Evolutionary conservation across 768 basidiomycete species (phyloP).

Genomic region (Auricularia cornea): DNA sequence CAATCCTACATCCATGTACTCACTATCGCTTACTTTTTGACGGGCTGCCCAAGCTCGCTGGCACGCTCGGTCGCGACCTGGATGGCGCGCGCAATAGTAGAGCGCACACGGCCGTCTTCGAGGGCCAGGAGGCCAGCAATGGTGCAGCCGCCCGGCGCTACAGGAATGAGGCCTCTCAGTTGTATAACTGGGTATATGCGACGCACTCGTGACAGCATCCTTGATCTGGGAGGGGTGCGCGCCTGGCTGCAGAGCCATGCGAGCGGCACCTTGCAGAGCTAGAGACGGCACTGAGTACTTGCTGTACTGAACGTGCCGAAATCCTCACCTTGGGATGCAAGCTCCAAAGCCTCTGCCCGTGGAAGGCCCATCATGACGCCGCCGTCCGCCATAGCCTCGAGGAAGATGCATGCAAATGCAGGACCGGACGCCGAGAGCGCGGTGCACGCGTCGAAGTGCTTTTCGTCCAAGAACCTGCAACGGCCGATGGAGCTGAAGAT

Average conservation of each 20-base stretch:
- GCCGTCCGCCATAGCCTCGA: slow-evolving; percentile 98
- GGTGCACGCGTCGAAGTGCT: slow-evolving; percentile 97
- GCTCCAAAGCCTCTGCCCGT: slow-evolving; percentile 83
- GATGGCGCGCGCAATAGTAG: slow-evolving; percentile 90
- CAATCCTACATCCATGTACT: neutral
- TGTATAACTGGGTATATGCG: slow-evolving; percentile 1
- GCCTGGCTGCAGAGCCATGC: slow-evolving; percentile 87
- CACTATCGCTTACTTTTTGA: slow-evolving; percentile 33
- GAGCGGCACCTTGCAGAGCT: slow-evolving; percentile 94
- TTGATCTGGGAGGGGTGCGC: slow-evolving; percentile 93
- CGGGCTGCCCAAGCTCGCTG: slow-evolving; percentile 70
- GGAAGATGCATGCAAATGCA: slow-evolving; percentile 91
- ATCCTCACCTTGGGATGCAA: slow-evolving; percentile 93
- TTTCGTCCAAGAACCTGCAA: slow-evolving; percentile 94
- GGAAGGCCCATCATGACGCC: slow-evolving; percentile 99
- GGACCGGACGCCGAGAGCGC: slow-evolving; percentile 94
- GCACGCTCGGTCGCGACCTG: slow-evolving; percentile 90
- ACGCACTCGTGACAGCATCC: slow-evolving; percentile 92
- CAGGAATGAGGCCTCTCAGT: neutral
- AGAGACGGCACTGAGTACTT: no score
- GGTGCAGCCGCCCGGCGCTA: slow-evolving; percentile 96
- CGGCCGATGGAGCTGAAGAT: slow-evolving; percentile 97
- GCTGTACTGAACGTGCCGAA: no score
- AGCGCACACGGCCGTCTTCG: slow-evolving; percentile 89
- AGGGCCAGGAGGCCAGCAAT: slow-evolving; percentile 93